Evolutionary conservation across 768 basidiomycete species (phyloP).

Genomic region (Tephrocybe sp.): DNA sequence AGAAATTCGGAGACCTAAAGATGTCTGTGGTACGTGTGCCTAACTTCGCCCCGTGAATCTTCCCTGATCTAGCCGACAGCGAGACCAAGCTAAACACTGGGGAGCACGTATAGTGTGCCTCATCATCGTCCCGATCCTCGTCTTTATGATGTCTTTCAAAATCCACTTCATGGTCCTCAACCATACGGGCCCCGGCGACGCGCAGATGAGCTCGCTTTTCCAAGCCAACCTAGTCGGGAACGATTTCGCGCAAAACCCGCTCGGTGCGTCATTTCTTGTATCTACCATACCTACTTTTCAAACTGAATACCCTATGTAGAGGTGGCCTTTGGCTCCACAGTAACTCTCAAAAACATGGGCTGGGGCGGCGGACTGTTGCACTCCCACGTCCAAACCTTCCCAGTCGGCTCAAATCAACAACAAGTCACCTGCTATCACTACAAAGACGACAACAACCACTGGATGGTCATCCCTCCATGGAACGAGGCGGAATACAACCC

Average conservation of each 20-base stretch:
- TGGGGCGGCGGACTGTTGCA: slow-evolving; percentile 97
- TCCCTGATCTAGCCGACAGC: slow-evolving; percentile 39
- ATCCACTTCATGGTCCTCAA: slow-evolving; percentile 93
- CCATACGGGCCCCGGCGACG: slow-evolving; percentile 93
- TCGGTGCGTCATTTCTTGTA: slow-evolving; percentile 47
- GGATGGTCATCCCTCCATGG: slow-evolving; percentile 81
- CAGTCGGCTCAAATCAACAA: slow-evolving; percentile 88
- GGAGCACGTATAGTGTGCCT: slow-evolving; percentile 79
- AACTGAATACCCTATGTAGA: slow-evolving; percentile 44
- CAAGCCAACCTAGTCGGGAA: slow-evolving; percentile 95
- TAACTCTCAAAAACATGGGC: slow-evolving; percentile 96
- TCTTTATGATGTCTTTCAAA: slow-evolving; percentile 95
- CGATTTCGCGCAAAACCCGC: slow-evolving; percentile 87
- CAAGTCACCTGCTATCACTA: slow-evolving; percentile 99
- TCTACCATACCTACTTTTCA: not conserved
- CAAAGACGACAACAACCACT: slow-evolving; percentile 97
- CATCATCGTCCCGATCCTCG: slow-evolving; percentile 85
- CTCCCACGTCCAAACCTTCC: slow-evolving; percentile 95
- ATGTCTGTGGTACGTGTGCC: slow-evolving; percentile 74
- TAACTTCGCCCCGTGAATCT: not conserved
- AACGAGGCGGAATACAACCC: slow-evolving; percentile 64
- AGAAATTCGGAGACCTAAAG: slow-evolving; percentile 93
- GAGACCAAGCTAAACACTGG: slow-evolving; percentile 90
- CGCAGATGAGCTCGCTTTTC: slow-evolving; percentile 98
- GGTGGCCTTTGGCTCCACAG: slow-evolving; percentile 82